Evolutionary conservation across 768 basidiomycete species (phyloP), one percentile per base, ranked within the genome.

Genomic region (Candolleomyces efflorescens): DNA sequence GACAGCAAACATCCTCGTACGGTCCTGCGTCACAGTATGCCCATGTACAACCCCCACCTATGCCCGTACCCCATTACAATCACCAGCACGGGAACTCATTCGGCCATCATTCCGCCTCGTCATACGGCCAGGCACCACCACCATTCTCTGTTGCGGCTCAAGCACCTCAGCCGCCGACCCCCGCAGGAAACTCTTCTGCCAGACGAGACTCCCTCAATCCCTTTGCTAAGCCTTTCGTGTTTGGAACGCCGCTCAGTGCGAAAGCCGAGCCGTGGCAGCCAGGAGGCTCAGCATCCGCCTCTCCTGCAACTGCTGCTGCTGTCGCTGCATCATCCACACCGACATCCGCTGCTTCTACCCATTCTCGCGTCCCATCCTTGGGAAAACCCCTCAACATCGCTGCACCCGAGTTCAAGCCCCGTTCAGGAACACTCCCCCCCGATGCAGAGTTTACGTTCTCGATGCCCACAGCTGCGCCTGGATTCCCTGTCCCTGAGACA

Each of bases 191-290:
- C 37, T 53, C 51, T 32, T 7, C 15, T 18, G 51, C 17, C n/a
- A 36, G 51, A 17, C 51, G 68, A 37, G 76, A 78, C 38, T 71
- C 80, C 2, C 78, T 92, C 50, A 94, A 94, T 67, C 92, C 92
- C 0, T 78, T 82, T 51, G 92, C 92, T 5, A 90, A 90, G 66
- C 90, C 92, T 0, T 94, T 94, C 62, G 85, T 92, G 9, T 93
- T 93, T 67, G 89, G 89, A 54, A 59, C 72, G 36, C 69, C 65
- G 41, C 37, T 53, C n/a, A 23, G 15, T 22, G 27, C 51, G 1
- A 53, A 37, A 13, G 51, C 51, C 3, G 51, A 53, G 20, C 51
- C 51, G 4, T 53, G 51, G 51, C n/a, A 38, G 36, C 51, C 51
- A 5, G 17, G 27, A 6, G 18, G 36, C 32, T 3, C 51, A 11